A percentile compares a stretch with the other conserved stretches of the same genome.
Conservation (phyloP, 306 rosid genomes). For the Inga laurina region DNA sequence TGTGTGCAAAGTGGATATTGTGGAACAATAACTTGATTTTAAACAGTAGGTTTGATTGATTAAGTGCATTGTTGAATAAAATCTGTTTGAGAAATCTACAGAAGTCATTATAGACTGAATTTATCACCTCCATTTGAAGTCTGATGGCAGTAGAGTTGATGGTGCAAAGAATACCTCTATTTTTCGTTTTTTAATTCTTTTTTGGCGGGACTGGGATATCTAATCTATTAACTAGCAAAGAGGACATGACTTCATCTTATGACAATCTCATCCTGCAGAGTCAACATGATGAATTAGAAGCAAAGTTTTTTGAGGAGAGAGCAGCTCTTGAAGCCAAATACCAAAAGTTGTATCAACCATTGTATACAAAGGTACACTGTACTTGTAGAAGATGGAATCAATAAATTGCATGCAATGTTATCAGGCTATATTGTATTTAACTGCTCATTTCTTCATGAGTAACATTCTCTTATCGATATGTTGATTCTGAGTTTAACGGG, state of each 20-base stretch:
- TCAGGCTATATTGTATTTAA: background rate
- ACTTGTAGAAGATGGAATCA: background rate
- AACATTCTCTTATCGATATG: background rate
- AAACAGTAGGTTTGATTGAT: background rate
- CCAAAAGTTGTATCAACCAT: slow-evolving; percentile 78
- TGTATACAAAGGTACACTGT: slow-evolving; percentile 63
- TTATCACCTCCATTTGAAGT: background rate
- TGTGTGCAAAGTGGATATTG: background rate
- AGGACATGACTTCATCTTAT: background rate
- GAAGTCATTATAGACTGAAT: background rate
- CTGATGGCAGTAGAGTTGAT: background rate
- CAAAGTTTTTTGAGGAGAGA: slow-evolving; percentile 88
- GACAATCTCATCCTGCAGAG: slow-evolving; percentile 43
- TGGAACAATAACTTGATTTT: background rate
- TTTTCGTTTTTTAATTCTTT: background rate
- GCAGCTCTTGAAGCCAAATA: slow-evolving; percentile 93
- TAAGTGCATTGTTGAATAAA: background rate
- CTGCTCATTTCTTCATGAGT: background rate
- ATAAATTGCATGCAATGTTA: background rate
- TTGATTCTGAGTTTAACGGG: background rate
- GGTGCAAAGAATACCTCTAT: background rate
- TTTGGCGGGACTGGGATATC: background rate
- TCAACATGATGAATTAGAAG: slow-evolving; percentile 81
- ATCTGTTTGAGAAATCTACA: background rate
- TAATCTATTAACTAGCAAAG: background rate